Base-by-base conservation (phyloP, 139 green algal genomes). In the Coelastrella sp. region DNA sequence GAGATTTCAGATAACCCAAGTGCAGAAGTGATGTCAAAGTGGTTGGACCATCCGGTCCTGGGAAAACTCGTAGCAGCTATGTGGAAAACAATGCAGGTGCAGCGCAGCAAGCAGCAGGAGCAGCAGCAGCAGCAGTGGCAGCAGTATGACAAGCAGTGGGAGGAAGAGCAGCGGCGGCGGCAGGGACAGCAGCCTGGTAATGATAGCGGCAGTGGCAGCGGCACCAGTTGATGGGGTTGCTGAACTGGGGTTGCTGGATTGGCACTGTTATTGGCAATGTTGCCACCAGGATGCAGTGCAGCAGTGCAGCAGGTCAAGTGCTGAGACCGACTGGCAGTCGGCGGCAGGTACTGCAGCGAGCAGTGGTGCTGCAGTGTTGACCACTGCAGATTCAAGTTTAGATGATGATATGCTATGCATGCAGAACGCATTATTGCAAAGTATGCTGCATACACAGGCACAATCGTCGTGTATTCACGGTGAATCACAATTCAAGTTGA, bases 61-160 rank as follows among this genome's bases (percentile, higher is more conserved):
- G 93, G 93, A 9, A 91, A 91, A 8, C 85, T 94, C n/a, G 87
- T 95, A 24, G 84, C 74, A 22, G 91, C 90, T 65, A 91, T 95
- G 91, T 84, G 65, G 63, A 84, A 78, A 7, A 79, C 65, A 10
- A 88, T 91, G 90, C 72, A 84, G 72, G 20, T 87, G 78, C 61
- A 87, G 63, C 78, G 78, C 17, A 35, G 15, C 14, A 65, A 66
- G 78, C 78, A 84, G 78, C 76, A 87, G 59, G 59, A 86, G 60
- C 81, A 75, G 81, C 5, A 24, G 61, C 35, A 73, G 11, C 35
- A 90, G 74, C 74, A 90, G 59, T 57, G 24, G 79, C 57, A 57
- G 56, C 19, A 22, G 58, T 14, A 60, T 58, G n/a, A 59, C 25
- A 59, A 58, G n/a, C 75, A 58, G 68, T 24, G 19, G 68, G 15